Percentiles rank a stretch among this genome's conserved stretches.
These are phyloP conservation scores for Ophiostoma populinum DNA, from an alignment of 2,329 filamentous ascomycete species.

Conservation along the genomic window DNA sequence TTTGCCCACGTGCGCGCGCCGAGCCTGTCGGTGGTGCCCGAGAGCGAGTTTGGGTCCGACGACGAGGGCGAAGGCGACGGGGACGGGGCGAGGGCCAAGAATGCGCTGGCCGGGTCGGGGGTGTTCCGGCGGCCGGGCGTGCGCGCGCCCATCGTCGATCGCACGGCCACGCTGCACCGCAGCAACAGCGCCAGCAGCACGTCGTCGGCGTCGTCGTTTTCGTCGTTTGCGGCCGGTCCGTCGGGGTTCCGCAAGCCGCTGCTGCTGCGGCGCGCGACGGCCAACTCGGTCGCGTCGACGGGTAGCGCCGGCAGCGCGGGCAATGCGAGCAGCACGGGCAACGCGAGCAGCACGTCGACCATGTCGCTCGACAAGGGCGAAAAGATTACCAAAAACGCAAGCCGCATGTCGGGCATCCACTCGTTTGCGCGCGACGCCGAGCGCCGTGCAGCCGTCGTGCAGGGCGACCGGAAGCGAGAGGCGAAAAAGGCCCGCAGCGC, in stretches of 20 bases:
- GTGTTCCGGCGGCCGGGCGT: constrained; percentile 15
- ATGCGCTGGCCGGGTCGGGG: background rate
- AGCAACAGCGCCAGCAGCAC: constrained; percentile 17
- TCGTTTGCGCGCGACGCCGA: constrained; percentile 44
- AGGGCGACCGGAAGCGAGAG: constrained; percentile 40
- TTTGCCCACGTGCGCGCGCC: constrained; percentile 25
- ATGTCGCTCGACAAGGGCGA: background rate
- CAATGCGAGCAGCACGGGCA: constrained; percentile 13
- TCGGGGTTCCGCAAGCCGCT: constrained; percentile 49
- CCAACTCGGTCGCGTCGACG: constrained; percentile 35
- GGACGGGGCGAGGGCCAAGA: constrained; percentile 16
- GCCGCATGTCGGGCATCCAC: constrained; percentile 42
- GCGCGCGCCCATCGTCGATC: constrained; percentile 43
- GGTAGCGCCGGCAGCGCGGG: constrained; percentile 19
- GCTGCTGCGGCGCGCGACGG: constrained; percentile 57
- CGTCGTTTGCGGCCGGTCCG: constrained; percentile 15
- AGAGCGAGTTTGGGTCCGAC: constrained; percentile 24
- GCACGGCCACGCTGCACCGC: constrained; percentile 52
- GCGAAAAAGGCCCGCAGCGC: constrained; percentile 39
- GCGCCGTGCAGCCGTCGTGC: constrained; percentile 33
- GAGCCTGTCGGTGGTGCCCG: constrained; percentile 26
- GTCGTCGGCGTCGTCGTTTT: background rate
- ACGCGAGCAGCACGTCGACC: background rate
- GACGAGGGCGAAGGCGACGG: constrained; percentile 34
- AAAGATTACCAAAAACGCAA: constrained; percentile 34